Conservation (phyloP, 1,284 basidiomycete species). For the Ustilago tritici region DNA sequence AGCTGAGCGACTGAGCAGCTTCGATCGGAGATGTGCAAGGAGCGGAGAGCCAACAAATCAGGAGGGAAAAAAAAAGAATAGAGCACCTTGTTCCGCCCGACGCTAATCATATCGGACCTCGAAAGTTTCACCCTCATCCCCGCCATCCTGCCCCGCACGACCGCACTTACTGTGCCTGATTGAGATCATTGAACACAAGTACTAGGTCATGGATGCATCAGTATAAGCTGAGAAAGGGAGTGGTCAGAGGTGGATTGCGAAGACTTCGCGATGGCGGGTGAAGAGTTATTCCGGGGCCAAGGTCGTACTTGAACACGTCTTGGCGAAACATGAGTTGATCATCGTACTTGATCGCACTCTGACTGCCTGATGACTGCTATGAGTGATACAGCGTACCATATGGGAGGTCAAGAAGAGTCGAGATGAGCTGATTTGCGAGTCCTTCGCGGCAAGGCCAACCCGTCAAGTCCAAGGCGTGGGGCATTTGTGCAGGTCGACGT, state of each 20-base stretch:
- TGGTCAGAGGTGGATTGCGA: not conserved
- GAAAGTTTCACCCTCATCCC: conserved; percentile 1
- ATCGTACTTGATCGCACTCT: not conserved
- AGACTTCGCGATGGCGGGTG: conserved; percentile 4
- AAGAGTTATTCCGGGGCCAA: conserved; percentile 10
- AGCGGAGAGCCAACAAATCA: not conserved
- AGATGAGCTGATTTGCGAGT: conserved; percentile 13
- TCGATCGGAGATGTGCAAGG: not conserved
- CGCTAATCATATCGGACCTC: conserved; percentile 13
- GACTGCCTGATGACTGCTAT: not conserved
- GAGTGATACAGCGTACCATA: not conserved
- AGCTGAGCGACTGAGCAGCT: not conserved
- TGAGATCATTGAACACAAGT: not conserved
- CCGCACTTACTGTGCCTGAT: not conserved
- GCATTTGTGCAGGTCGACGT: not conserved
- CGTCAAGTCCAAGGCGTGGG: not conserved
- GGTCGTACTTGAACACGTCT: conserved; percentile 10
- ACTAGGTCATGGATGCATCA: not conserved
- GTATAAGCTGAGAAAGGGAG: not conserved
- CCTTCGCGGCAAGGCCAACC: not conserved
- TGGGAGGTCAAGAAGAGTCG: not conserved
- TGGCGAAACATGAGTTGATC: not conserved
- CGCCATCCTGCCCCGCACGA: not conserved
- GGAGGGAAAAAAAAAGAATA: not conserved
- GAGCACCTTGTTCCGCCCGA: conserved; percentile 4